Base-by-base conservation (phyloP, 176 grass and related monocot species). In the bread wheat (Triticum aestivum) region DNA sequence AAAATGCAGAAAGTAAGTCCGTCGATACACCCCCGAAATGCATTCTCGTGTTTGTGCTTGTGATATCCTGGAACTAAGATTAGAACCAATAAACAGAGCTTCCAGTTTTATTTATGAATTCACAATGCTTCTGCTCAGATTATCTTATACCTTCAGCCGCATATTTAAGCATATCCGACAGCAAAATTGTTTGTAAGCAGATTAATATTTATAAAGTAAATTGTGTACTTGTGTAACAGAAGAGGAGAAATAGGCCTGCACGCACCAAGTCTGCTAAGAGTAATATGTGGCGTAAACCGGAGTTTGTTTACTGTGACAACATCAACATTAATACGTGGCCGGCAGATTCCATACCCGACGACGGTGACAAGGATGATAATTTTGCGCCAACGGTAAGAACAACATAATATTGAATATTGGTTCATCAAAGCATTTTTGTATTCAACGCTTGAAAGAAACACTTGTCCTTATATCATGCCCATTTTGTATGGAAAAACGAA, bases 1-100 rank as follows among this genome's bases (percentile, higher is more conserved):
- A 80, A 81, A 13, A 51, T 11, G 10, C 9, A 44, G 21, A 54
- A 82, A 82, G 79, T 82, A 52, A 82, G 79, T 18, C 49, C 0
- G 42, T 5, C 13, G 1, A 82, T 13, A 52, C 26, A 17, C 27
- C 14, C 9, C 1, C 4, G 7, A 34, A 34, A 15, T 13, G 0
- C 51, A 54, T 56, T 56, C 51, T 56, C 18, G 51, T 54, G 51
- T 7, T 49, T 49, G 45, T 14, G 3, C 45, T 49, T 14, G 44
- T 47, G 3, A 47, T 12, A 47, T 47, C 44, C 42, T 8, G 6
- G 37, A 38, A 37, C 0, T 37, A 37, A 37, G 13, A 47, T 13
- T 47, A 47, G 44, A 47, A 13, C 11, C 44, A 47, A 47, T 47
- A 47, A 52, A 52, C 49, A 52, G 49, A 52, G 49, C 49, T 17